These are phyloP conservation scores for Sphaerobolus stellatus DNA, from an alignment of 1,284 basidiomycete genomes.

Conservation along the genomic window DNA sequence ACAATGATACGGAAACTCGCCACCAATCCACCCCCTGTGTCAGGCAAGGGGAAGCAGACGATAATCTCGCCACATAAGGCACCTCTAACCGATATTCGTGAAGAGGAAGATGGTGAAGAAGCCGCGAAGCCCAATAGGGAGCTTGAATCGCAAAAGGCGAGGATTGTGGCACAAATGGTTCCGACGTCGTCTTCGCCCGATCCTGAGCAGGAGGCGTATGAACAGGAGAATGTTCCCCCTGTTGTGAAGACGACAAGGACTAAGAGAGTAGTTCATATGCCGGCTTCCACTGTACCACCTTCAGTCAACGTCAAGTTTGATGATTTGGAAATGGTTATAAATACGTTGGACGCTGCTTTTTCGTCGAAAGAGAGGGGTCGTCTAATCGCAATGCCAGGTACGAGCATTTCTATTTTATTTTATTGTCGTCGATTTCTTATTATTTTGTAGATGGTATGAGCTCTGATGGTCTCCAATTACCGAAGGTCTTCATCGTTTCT, in stretches of 20 bases:
- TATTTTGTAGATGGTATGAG: conserved; percentile 21
- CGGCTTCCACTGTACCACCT: conserved; percentile 1
- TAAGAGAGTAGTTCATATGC: conserved; percentile 8
- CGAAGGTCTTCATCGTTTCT: conserved; percentile 88
- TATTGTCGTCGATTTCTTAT: neutral
- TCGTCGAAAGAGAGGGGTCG: conserved; percentile 57
- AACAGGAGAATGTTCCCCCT: conserved; percentile 46
- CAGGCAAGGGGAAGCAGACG: conserved; percentile 10
- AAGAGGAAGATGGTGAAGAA: conserved; percentile 49
- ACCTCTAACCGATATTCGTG: conserved; percentile 12
- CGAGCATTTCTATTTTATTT: conserved; percentile 19
- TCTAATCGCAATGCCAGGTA: conserved; percentile 64
- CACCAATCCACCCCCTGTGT: conserved; percentile 9
- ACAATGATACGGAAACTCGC: conserved; percentile 11
- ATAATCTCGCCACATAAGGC: conserved; percentile 9
- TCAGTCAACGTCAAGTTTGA: conserved; percentile 37
- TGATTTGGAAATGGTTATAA: conserved; percentile 65
- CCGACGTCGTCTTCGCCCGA: conserved; percentile 36
- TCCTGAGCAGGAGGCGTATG: conserved; percentile 30
- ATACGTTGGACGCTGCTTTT: conserved; percentile 69
- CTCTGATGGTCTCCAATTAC: conserved; percentile 53
- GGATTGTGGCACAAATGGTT: conserved; percentile 89
- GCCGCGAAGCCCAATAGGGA: conserved; percentile 56
- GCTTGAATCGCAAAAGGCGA: conserved; percentile 81
- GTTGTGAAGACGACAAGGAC: conserved; percentile 2